A percentile compares a stretch with the other conserved stretches of the same genome.
Conservation (phyloP, 768 basidiomycete species). For the Megacollybia marginata region DNA sequence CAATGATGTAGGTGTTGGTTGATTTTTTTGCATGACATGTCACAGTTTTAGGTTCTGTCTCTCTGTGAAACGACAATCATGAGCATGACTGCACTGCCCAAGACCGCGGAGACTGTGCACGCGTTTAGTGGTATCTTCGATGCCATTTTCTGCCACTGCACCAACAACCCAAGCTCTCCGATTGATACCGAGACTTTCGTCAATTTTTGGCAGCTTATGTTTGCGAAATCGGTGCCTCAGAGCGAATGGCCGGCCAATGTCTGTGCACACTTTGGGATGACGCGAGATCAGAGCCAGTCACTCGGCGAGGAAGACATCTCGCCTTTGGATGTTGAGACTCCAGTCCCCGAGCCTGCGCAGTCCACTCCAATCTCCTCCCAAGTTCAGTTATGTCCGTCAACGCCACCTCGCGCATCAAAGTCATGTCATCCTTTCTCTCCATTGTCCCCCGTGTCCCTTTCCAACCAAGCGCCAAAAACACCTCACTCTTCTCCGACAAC, state of each 20-base stretch:
- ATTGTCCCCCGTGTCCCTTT: slow-evolving; percentile 5
- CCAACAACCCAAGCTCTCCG: slow-evolving; percentile 29
- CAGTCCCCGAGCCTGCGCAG: not conserved
- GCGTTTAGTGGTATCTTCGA: slow-evolving; percentile 43
- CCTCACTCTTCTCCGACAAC: not conserved
- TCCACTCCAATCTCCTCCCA: not conserved
- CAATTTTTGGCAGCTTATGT: slow-evolving; percentile 55
- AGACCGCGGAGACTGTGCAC: slow-evolving; percentile 32
- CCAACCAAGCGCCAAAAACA: not conserved
- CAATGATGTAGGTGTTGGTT: slow-evolving; percentile 40
- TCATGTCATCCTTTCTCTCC: not conserved
- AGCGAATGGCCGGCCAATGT: slow-evolving; percentile 51
- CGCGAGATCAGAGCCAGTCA: not conserved
- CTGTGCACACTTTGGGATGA: slow-evolving; percentile 15
- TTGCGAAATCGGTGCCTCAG: slow-evolving; percentile 31
- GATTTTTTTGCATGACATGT: not conserved
- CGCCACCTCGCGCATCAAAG: not conserved
- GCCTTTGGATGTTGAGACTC: not conserved
- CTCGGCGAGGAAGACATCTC: not conserved
- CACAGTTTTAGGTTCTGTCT: slow-evolving; percentile 41
- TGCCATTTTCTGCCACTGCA: slow-evolving; percentile 48
- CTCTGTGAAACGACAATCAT: slow-evolving; percentile 57
- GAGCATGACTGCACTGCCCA: slow-evolving; percentile 40
- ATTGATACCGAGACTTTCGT: slow-evolving; percentile 42
- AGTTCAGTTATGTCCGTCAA: not conserved